Conservation (phyloP, 768 basidiomycete genomes). For the Boletales sp. region DNA sequence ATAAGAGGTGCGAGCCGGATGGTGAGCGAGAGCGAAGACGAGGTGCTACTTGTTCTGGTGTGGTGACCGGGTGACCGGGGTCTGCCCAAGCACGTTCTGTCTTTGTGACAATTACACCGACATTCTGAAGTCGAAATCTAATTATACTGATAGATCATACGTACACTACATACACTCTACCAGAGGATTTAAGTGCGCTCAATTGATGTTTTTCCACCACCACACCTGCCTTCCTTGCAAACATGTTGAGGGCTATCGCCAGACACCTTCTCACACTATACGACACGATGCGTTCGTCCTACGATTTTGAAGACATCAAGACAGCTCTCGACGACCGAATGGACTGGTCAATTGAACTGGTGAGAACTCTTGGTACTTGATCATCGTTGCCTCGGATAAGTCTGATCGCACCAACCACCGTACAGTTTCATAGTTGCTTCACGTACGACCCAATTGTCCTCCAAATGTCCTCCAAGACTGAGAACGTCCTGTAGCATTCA, state of each 20-base stretch:
- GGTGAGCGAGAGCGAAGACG: no score
- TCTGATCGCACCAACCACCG: neutral
- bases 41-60: no score
- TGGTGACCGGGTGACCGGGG: no score
- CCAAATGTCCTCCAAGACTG: neutral
- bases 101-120: no score
- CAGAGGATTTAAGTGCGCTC: no score
- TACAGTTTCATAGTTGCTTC: constrained; percentile 4
- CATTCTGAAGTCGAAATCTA: no score
- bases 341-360: constrained; percentile 22
- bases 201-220: no score
- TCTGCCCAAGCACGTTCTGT: no score
- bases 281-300: constrained; percentile 12
- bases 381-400: neutral
- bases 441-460: neutral
- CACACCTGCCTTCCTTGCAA: neutral
- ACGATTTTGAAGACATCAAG: constrained; percentile 21
- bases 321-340: constrained; percentile 11
- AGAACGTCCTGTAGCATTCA: constrained; percentile 17
- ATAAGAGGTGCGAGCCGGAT: no score
- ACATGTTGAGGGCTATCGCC: neutral
- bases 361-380: neutral
- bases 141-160: no score
- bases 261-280: constrained; percentile 14
- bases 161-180: no score